phyloP scores from a whole-genome alignment of 164 flowering plant genomes.

The Stephania cephalantha region DNA sequence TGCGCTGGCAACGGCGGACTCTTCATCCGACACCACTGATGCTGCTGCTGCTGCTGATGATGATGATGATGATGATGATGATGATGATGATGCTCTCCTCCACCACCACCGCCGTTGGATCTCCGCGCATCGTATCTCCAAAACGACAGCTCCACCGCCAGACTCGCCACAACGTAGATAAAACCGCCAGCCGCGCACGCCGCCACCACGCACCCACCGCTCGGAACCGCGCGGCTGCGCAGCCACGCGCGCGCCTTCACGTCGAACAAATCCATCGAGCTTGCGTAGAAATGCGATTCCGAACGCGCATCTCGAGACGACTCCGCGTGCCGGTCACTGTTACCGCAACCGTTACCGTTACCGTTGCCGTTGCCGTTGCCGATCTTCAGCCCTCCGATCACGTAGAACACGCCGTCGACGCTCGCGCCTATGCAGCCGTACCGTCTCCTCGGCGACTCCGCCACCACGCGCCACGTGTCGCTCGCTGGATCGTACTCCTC shows the following conservation, averaged over 20 bases:
- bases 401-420: constrained; percentile 67
- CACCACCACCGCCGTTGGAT: constrained; percentile 25
- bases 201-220: constrained; percentile 91
- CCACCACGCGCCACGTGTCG: constrained; percentile 59
- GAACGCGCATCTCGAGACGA: constrained; percentile 25
- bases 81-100: too few species aligned
- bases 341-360: constrained; percentile 7
- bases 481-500: constrained; percentile 73
- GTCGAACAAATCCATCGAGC: constrained; percentile 86
- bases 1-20: constrained; percentile 70
- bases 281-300: constrained; percentile 57
- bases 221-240: constrained; percentile 68
- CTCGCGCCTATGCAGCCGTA: constrained; percentile 82
- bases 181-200: constrained; percentile 58
- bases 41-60: constrained; percentile 7
- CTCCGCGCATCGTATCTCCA: constrained; percentile 70
- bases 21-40: constrained; percentile 70
- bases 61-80: too few species aligned
- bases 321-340: constrained; percentile 9
- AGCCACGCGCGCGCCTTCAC: constrained; percentile 60
- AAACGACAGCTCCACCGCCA: constrained; percentile 82
- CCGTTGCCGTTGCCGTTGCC: not conserved
- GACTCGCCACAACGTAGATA: constrained; percentile 68
- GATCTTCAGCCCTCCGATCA: constrained; percentile 76
- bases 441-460: constrained; percentile 52